Percentiles rank a stretch among this genome's conserved stretches.
Conservation (phyloP, 352 stramenopile species). For the Globisporangium nodosum region DNA sequence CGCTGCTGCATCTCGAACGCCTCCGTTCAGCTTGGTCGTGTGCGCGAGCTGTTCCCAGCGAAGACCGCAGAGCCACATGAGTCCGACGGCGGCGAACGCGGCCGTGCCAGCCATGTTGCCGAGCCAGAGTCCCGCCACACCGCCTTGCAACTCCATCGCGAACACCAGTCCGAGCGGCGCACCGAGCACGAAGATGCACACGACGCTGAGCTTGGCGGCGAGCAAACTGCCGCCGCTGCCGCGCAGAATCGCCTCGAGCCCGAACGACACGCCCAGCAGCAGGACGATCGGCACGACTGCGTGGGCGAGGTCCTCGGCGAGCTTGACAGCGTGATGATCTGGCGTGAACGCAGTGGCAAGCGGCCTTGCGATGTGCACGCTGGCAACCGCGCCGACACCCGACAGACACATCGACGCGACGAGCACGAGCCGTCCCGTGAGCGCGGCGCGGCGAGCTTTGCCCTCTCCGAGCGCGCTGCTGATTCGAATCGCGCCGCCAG, state of each 20-base stretch:
- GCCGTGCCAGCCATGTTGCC: slow-evolving; percentile 14
- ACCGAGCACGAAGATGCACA: slow-evolving; percentile 18
- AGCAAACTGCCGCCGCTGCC: slow-evolving; percentile 15
- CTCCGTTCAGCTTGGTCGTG: not conserved
- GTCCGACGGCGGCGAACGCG: slow-evolving; percentile 8
- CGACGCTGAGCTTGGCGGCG: slow-evolving; percentile 16
- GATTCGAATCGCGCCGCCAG: slow-evolving; percentile 28
- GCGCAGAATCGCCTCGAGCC: slow-evolving; percentile 14
- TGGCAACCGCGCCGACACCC: slow-evolving; percentile 14
- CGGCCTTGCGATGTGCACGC: slow-evolving; percentile 12
- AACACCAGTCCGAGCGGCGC: slow-evolving; percentile 18
- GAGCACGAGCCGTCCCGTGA: slow-evolving; percentile 18
- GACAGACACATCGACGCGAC: slow-evolving; percentile 8
- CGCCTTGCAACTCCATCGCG: slow-evolving; percentile 10
- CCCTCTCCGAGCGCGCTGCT: slow-evolving; percentile 26
- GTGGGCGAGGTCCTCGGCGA: slow-evolving; percentile 1
- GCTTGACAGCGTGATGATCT: slow-evolving; percentile 2
- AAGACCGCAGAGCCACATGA: slow-evolving; percentile 16
- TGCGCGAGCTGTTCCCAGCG: slow-evolving; percentile 10
- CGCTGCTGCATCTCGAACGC: not conserved
- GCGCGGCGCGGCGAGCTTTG: slow-evolving; percentile 17
- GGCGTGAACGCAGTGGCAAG: slow-evolving; percentile 16
- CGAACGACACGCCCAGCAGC: slow-evolving; percentile 11
- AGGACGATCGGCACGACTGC: slow-evolving; percentile 7
- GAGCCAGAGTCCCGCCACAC: slow-evolving; percentile 21